A percentile compares a stretch with the other conserved stretches of the same genome.
These are phyloP conservation scores for Nakazawaea molendinolei DNA, from an alignment of 805 yeast genomes.

Conservation along the genomic window DNA sequence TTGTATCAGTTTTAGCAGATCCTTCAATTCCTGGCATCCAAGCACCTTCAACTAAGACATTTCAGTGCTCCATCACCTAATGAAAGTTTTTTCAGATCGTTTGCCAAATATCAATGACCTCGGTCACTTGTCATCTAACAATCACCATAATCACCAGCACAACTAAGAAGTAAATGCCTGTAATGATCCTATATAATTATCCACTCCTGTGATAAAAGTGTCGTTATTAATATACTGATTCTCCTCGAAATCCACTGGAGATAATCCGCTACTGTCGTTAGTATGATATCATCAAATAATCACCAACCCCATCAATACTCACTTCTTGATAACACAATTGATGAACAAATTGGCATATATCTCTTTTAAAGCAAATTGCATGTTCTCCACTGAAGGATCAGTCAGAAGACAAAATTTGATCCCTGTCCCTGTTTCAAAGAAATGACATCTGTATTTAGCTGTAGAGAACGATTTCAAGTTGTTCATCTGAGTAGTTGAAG, in stretches of 20 bases:
- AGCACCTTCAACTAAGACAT: too few species aligned
- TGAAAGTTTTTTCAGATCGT: too few species aligned
- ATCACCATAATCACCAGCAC: too few species aligned
- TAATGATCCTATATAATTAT: slow-evolving; percentile 30
- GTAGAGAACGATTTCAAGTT: slow-evolving; percentile 55
- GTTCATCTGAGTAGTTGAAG: slow-evolving; percentile 21
- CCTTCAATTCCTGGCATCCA: too few species aligned
- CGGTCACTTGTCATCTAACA: neutral
- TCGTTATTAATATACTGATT: slow-evolving; percentile 49
- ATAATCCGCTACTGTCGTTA: slow-evolving; percentile 27
- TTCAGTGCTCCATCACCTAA: too few species aligned
- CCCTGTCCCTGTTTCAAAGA: slow-evolving; percentile 72
- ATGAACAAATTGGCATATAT: slow-evolving; percentile 56
- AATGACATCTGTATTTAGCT: slow-evolving; percentile 72
- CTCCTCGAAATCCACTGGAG: slow-evolving; percentile 52
- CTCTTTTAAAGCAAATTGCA: slow-evolving; percentile 48
- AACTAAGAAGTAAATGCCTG: slow-evolving; percentile 20
- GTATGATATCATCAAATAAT: slow-evolving; percentile 2
- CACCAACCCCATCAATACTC: slow-evolving; percentile 14
- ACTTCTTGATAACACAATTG: slow-evolving; percentile 54
- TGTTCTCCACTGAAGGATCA: slow-evolving; percentile 51
- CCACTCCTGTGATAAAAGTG: slow-evolving; percentile 50
- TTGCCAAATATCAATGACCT: too few species aligned
- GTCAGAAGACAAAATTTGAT: slow-evolving; percentile 69
- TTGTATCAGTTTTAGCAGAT: too few species aligned